Evolutionary conservation across 352 stramenopile species (phyloP).

Genomic region (Globisporangium lucens): DNA sequence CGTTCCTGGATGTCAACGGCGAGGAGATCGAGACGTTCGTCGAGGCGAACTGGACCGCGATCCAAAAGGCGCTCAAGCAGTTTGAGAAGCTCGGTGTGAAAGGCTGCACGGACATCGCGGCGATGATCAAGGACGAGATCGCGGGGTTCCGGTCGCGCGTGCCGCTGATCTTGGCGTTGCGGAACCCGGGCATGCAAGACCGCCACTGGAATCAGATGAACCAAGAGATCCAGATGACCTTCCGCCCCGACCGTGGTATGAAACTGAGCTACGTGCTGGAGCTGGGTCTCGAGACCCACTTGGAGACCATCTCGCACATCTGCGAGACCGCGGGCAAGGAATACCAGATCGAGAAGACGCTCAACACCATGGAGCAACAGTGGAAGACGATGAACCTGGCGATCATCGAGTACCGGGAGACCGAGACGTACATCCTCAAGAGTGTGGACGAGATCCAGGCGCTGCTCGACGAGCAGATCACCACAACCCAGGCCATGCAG

Average conservation of each 20-base stretch:
- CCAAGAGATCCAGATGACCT: slow-evolving; percentile 82
- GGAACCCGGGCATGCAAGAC: slow-evolving; percentile 92
- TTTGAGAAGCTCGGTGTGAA: slow-evolving; percentile 91
- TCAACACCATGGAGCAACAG: slow-evolving; percentile 91
- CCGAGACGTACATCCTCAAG: slow-evolving; percentile 93
- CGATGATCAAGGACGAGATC: slow-evolving; percentile 89
- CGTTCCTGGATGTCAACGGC: slow-evolving; percentile 89
- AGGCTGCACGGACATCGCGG: slow-evolving; percentile 83
- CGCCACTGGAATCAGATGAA: slow-evolving; percentile 93
- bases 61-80: slow-evolving; percentile 91
- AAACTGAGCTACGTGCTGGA: slow-evolving; percentile 81
- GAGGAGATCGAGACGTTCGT: slow-evolving; percentile 93
- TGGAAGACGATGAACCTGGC: slow-evolving; percentile 87
- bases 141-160: slow-evolving; percentile 88
- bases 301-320: slow-evolving; percentile 89
- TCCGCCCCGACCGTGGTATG: slow-evolving; percentile 81
- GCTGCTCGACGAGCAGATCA: slow-evolving; percentile 95
- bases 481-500: slow-evolving; percentile 93
- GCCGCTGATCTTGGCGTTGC: slow-evolving; percentile 85
- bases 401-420: slow-evolving; percentile 89
- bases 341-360: slow-evolving; percentile 92
- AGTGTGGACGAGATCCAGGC: slow-evolving; percentile 92
- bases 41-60: slow-evolving; percentile 69
- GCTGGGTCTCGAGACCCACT: slow-evolving; percentile 83
- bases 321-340: slow-evolving; percentile 93